Base-by-base conservation (phyloP, 352 stramenopile genomes). In the Hyaloperonospora arabidopsidis region DNA sequence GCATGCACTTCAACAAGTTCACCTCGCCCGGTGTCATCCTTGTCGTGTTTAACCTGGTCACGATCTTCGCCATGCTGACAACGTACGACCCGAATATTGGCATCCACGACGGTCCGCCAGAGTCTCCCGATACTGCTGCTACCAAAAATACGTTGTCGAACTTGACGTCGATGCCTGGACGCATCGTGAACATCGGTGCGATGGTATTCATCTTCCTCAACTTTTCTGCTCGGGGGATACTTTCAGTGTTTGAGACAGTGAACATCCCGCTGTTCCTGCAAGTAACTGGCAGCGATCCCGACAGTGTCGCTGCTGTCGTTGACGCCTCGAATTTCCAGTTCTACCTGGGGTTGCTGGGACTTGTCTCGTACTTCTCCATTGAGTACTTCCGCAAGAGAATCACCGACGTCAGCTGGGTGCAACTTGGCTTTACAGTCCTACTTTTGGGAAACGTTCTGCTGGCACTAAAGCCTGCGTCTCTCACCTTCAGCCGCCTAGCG, bases 321-420 rank as follows among this genome's bases (percentile, higher is more conserved):
- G 63, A 68, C n/a, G 79, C 81, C 1, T 89, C 81, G 45, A 87
- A 86, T 45, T 92, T 89, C 54, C 81, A 92, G 63, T 89, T 92
- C 44, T 86, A 89, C 49, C 49, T 89, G 14, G 81, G 81, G 17
- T 40, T 88, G 23, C 56, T 92, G n/a, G 81, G 81, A 0, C 59
- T 92, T 10, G 49, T 89, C 10, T 75, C 76, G 22, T 92, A 92
- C 48, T 84, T 89, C 43, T 83, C 76, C 15, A 89, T 91, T 21
- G 81, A 91, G 44, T 80, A 74, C 45, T 88, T 87, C 53, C 76
- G 79, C 49, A 70, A 86, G 50, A 68, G 52, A 46, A 66, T 91
- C 22, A 72, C 71, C 12, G 79, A 91, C 38, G 76, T 87, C 22
- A 80, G 49, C 23, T 89, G 79, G 81, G 77, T 91, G 38, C 74